Evolutionary conservation across 345 rosid species (phyloP).

Genomic region (Bruguiera parviflora): DNA sequence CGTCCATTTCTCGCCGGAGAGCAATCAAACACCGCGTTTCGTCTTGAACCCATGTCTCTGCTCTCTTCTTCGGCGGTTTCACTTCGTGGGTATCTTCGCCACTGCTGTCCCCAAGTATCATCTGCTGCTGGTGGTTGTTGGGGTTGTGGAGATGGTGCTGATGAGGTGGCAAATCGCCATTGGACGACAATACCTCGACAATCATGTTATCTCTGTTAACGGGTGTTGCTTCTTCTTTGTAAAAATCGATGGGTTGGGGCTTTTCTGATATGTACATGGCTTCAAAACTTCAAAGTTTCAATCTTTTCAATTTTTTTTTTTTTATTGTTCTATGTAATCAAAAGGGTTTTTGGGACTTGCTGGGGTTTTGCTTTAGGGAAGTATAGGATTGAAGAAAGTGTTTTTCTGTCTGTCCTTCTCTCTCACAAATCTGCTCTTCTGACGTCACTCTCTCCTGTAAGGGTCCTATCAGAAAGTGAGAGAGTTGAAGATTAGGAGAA

Average conservation of each 20-base stretch:
- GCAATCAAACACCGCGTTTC: conserved; percentile 82
- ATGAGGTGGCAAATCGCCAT: conserved; percentile 56
- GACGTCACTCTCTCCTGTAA: no score
- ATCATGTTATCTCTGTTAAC: conserved; percentile 62
- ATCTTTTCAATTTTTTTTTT: no score
- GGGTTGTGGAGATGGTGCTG: conserved; percentile 31
- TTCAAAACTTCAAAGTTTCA: neutral
- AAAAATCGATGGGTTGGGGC: conserved; percentile 67
- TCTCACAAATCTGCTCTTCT: no score
- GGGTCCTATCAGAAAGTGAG: conserved; percentile 14
- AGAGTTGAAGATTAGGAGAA: conserved; percentile 1
- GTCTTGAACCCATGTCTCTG: conserved; percentile 99
- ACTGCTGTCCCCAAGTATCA: conserved; percentile 82
- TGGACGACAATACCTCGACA: conserved; percentile 60
- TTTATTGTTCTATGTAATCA: neutral
- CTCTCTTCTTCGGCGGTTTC: conserved; percentile 90
- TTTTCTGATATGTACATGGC: conserved; percentile 86
- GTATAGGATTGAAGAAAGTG: conserved; percentile 8
- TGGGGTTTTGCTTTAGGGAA: neutral
- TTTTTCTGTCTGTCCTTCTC: no score
- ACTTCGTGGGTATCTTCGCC: conserved; percentile 70
- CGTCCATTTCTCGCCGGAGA: conserved; percentile 80
- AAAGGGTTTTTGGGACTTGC: neutral
- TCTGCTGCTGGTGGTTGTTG: conserved; percentile 40
- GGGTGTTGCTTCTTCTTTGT: conserved; percentile 55